Percentiles rank a stretch among this genome's conserved stretches.
phyloP scores from a whole-genome alignment of 2,329 filamentous ascomycete species.

The Paramyrothecium sp. region DNA sequence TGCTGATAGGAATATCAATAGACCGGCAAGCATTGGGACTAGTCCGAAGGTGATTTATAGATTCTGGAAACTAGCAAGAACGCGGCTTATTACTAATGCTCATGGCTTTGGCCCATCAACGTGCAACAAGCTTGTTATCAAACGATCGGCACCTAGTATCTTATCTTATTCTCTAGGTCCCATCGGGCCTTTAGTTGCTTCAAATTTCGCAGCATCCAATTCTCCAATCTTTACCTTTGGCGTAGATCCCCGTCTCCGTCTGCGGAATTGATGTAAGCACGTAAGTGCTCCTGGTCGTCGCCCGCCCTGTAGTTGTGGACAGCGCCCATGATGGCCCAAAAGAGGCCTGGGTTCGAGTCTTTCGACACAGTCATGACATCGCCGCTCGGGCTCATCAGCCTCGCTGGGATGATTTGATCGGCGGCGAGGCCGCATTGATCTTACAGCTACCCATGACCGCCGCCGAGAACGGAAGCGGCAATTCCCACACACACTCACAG shows the following conservation, averaged over 20 bases:
- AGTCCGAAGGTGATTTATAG: too few species aligned
- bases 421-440: slow-evolving; percentile 47
- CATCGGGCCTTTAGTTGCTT: slow-evolving; percentile 42
- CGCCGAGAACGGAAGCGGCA: slow-evolving; percentile 50
- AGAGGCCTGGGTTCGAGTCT: slow-evolving; percentile 38
- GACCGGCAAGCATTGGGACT: too few species aligned
- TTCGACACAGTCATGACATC: slow-evolving; percentile 29
- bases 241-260: slow-evolving; percentile 35
- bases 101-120: too few species aligned
- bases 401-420: slow-evolving; percentile 48
- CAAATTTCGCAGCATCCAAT: slow-evolving; percentile 43
- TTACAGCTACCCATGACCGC: slow-evolving; percentile 50
- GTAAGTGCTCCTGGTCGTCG: slow-evolving; percentile 3
- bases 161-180: slow-evolving; percentile 34
- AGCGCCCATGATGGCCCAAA: slow-evolving; percentile 44
- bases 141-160: slow-evolving; percentile 20
- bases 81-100: too few species aligned
- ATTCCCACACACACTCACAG: slow-evolving; percentile 26
- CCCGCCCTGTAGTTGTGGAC: slow-evolving; percentile 52
- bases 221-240: slow-evolving; percentile 15
- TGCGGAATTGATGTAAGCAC: slow-evolving; percentile 48
- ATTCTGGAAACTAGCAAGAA: too few species aligned
- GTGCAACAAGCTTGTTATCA: too few species aligned
- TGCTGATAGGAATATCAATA: too few species aligned
- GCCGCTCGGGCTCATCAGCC: slow-evolving; percentile 49